Percentiles rank a stretch among this genome's conserved stretches.
These are phyloP conservation scores for Penicillium egyptiacum DNA, from an alignment of 495 filamentous ascomycete genomes.

Conservation along the genomic window DNA sequence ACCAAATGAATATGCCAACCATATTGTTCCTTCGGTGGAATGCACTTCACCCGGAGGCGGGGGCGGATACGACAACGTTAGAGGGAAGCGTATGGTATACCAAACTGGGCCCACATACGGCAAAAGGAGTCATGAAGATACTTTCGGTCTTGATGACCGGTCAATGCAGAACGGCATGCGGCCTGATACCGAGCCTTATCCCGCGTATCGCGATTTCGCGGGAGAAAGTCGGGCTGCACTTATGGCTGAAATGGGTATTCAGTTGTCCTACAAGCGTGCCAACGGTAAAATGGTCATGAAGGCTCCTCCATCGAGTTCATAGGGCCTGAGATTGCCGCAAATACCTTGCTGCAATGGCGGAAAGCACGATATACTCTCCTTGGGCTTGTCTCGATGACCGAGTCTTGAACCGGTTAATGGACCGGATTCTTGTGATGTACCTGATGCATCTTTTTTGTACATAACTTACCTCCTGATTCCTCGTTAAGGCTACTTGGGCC, in stretches of 20 bases:
- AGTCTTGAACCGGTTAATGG: background rate
- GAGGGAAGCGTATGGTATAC: constrained; percentile 34
- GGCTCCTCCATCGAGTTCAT: constrained; percentile 25
- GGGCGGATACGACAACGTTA: constrained; percentile 25
- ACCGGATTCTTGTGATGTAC: background rate
- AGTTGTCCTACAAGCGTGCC: constrained; percentile 55
- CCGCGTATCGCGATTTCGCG: constrained; percentile 30
- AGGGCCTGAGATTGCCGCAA: constrained; percentile 3
- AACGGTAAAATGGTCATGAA: constrained; percentile 42
- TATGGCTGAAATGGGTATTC: constrained; percentile 38
- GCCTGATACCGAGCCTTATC: constrained; percentile 40
- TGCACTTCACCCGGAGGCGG: constrained; percentile 26
- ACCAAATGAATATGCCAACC: constrained; percentile 26
- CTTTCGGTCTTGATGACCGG: constrained; percentile 44
- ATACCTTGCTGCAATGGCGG: background rate
- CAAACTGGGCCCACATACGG: constrained; percentile 31
- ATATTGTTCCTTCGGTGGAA: constrained; percentile 27
- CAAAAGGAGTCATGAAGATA: constrained; percentile 45
- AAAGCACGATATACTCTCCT: background rate
- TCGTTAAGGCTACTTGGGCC: constrained; percentile 12
- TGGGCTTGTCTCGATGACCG: constrained; percentile 1
- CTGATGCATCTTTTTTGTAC: constrained; percentile 24
- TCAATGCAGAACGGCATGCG: constrained; percentile 55
- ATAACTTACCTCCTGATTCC: constrained; percentile 18
- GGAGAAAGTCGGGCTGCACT: constrained; percentile 31